Conservation (phyloP, 129 eudicot species). For the Arctium minus region DNA sequence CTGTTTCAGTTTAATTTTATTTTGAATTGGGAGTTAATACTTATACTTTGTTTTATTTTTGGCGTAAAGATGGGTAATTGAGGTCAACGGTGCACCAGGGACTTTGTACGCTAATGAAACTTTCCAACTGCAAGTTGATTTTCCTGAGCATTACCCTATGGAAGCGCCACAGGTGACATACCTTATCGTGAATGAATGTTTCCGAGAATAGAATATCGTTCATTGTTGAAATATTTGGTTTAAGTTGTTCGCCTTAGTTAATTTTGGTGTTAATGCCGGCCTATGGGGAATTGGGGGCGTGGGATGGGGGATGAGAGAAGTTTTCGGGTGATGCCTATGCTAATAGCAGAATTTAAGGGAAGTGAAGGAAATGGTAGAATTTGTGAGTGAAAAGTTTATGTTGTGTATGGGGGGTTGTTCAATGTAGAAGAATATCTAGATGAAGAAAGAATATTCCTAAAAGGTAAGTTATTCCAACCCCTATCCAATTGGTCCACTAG, state of each 20-base stretch:
- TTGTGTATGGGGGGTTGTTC: not conserved
- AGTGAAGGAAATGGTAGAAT: constrained; percentile 1
- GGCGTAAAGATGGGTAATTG: constrained; percentile 70
- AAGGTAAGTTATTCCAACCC: not conserved
- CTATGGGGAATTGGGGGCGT: not conserved
- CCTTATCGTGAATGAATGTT: not conserved
- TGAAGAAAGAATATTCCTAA: not conserved
- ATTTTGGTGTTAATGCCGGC: not conserved
- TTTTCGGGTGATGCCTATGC: not conserved
- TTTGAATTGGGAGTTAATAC: not conserved
- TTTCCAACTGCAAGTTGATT: constrained; percentile 84
- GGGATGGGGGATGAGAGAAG: not conserved
- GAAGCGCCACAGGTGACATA: constrained; percentile 77
- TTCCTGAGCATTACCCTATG: constrained; percentile 91
- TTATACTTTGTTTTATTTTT: not conserved
- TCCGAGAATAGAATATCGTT: not conserved
- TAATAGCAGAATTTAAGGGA: not conserved
- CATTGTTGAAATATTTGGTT: not conserved
- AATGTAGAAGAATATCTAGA: not conserved
- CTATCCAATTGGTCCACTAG: not conserved
- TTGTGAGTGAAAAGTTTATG: not conserved
- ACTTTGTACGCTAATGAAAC: constrained; percentile 69
- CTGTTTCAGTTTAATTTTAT: not conserved
- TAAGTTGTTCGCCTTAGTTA: not conserved
- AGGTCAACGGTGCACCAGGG: constrained; percentile 79